These are phyloP conservation scores for Terfezia claveryi DNA, from an alignment of 495 filamentous ascomycete genomes.

Conservation along the genomic window DNA sequence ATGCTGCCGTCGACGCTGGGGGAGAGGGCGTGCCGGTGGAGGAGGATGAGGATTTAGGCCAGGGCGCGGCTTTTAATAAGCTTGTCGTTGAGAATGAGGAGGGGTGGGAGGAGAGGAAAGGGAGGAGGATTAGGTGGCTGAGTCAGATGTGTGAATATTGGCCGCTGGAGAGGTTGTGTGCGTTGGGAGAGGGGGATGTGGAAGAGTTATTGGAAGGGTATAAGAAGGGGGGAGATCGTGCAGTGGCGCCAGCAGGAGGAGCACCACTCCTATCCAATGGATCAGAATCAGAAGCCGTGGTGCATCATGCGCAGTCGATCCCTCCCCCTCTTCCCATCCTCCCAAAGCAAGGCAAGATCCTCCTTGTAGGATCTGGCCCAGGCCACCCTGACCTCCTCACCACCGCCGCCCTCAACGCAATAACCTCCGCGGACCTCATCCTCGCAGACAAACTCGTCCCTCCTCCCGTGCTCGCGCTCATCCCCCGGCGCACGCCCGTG, in stretches of 20 bases:
- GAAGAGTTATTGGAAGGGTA: conserved; percentile 50
- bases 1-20: conserved; percentile 18
- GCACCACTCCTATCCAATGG: conserved; percentile 1
- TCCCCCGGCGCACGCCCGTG: conserved; percentile 73
- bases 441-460: conserved; percentile 95
- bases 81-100: conserved; percentile 50
- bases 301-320: not conserved
- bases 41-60: conserved; percentile 65
- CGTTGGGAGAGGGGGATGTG: conserved; percentile 59
- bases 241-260: not conserved
- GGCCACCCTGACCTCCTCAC: conserved; percentile 85
- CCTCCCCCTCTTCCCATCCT: conserved; percentile 1
- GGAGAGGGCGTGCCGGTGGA: conserved; percentile 36
- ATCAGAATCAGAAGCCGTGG: not conserved
- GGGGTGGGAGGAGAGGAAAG: conserved; percentile 42
- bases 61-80: conserved; percentile 67
- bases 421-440: conserved; percentile 62
- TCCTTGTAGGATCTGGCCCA: conserved; percentile 82
- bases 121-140: conserved; percentile 73
- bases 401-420: conserved; percentile 67
- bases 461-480: conserved; percentile 59
- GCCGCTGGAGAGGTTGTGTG: conserved; percentile 63
- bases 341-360: conserved; percentile 36
- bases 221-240: not conserved
- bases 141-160: conserved; percentile 97